Percentiles rank a stretch among this genome's conserved stretches.
These are phyloP conservation scores for Heteromeles arbutifolia DNA, from an alignment of 306 rosid species.

Conservation along the genomic window DNA sequence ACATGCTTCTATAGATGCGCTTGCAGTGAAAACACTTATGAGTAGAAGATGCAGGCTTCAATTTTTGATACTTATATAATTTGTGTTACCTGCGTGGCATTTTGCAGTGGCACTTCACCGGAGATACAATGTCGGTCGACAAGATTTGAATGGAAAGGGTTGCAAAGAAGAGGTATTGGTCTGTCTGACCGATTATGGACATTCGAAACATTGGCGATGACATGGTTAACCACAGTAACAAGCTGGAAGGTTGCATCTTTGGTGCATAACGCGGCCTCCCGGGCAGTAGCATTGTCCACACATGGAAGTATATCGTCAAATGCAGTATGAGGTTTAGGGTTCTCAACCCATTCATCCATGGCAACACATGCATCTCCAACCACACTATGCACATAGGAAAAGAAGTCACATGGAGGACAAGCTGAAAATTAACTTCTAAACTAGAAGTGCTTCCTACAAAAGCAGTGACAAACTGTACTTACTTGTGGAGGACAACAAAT, in stretches of 20 bases:
- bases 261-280: constrained; percentile 1
- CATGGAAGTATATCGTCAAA: constrained; percentile 35
- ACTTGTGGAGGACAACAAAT: constrained; percentile 66
- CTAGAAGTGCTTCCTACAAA: neutral
- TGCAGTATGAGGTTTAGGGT: constrained; percentile 27
- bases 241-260: constrained; percentile 25
- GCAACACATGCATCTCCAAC: constrained; percentile 49
- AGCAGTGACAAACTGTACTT: constrained; percentile 8
- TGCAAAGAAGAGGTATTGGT: constrained; percentile 38
- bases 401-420: neutral
- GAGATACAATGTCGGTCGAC: constrained; percentile 28
- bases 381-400: neutral
- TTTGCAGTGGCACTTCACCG: constrained; percentile 17
- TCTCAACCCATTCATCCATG: constrained; percentile 47
- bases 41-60: too few species aligned
- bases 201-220: constrained; percentile 1
- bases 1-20: too few species aligned
- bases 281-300: constrained; percentile 19
- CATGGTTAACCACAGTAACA: constrained; percentile 5
- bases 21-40: too few species aligned
- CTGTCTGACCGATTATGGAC: constrained; percentile 42
- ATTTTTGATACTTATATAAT: too few species aligned
- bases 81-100: constrained; percentile 29
- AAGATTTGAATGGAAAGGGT: constrained; percentile 26
- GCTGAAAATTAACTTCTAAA: neutral